Evolutionary conservation across 768 basidiomycete species (phyloP).

Genomic region (Calocybe cyanea): DNA sequence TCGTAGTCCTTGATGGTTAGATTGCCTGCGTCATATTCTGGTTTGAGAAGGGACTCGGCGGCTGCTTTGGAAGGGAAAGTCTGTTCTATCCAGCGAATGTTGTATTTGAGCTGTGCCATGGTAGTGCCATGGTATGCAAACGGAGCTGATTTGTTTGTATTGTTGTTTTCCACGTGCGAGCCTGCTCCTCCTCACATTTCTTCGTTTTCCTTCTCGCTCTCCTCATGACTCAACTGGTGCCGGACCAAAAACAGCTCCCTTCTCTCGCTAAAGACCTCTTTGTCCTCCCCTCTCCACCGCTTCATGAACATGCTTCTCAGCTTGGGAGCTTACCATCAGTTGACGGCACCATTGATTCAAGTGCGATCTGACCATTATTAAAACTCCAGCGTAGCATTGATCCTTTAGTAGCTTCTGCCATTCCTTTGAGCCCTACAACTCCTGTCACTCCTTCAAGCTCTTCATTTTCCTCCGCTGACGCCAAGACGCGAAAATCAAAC

Average conservation of each 20-base stretch:
- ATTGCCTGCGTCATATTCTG: conserved; percentile 49
- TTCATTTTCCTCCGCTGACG: conserved; percentile 30
- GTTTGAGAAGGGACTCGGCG: conserved; percentile 46
- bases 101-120: conserved; percentile 21
- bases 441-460: conserved; percentile 32
- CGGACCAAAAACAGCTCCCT: conserved; percentile 13
- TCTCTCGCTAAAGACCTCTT: conserved; percentile 3
- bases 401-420: conserved; percentile 18
- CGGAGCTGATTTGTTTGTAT: background rate
- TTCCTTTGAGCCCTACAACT: conserved; percentile 28
- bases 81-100: conserved; percentile 31
- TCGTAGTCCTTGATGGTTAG: conserved; percentile 55
- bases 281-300: conserved; percentile 7
- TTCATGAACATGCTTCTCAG: background rate
- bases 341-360: conserved; percentile 18
- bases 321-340: conserved; percentile 6
- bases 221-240: conserved; percentile 11
- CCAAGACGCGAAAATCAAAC: conserved; percentile 64
- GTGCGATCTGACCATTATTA: conserved; percentile 14
- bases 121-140: conserved; percentile 2
- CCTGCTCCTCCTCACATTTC: background rate
- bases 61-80: conserved; percentile 41
- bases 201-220: conserved; percentile 1
- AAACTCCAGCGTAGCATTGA: conserved; percentile 3
- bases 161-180: conserved; percentile 8